Base-by-base conservation (phyloP, 2,329 filamentous ascomycete species). In the Neofusicoccum ribis region DNA sequence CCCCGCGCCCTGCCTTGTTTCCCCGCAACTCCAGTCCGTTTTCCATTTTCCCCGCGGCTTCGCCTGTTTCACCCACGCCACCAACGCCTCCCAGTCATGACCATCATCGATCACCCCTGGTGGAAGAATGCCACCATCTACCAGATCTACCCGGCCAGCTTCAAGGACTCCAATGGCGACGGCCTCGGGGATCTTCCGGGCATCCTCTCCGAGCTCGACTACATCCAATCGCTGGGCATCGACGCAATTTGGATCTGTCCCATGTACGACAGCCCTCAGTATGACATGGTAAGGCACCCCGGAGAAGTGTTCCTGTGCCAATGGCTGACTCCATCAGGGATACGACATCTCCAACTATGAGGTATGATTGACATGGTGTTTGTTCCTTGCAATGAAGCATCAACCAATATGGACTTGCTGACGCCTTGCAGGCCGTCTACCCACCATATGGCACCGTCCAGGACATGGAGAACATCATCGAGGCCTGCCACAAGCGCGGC, bases 81-180 rank as follows among this genome's bases (percentile, higher is more conserved):
- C 52, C 23, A 5, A 46, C 52, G 52, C 51, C 51, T 15, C 20
- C 51, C 43, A 47, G 27, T 9, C 41, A 60, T 60, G 56, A 47
- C 56, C 34, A 27, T 59, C 23, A 43, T 20, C 31, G 60, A 64
- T 12, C 41, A 66, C 12, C 60, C 47, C 70, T 88, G 85, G 85
- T 88, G 86, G 86, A 87, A 87, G 69, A 84, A 88, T 72, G 82
- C 56, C 43, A 36, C 56, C 39, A 60, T 60, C 56, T 60, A 60
- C 56, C 85, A 88, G 68, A 83, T 88, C 67, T 88, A 88, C 71
- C 85, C 85, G 2, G 82, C 86, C n/a, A 86, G 83, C 31, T 88
- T 88, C 77, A 82, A 85, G 67, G 85, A 87, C 72, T 83, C 82
- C 47, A 86, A 83, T 20, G 83, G 82, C 46, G 82, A 84, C 65